Conservation (phyloP, 139 green algal species). For the Tetradesmus lagerheimii region DNA sequence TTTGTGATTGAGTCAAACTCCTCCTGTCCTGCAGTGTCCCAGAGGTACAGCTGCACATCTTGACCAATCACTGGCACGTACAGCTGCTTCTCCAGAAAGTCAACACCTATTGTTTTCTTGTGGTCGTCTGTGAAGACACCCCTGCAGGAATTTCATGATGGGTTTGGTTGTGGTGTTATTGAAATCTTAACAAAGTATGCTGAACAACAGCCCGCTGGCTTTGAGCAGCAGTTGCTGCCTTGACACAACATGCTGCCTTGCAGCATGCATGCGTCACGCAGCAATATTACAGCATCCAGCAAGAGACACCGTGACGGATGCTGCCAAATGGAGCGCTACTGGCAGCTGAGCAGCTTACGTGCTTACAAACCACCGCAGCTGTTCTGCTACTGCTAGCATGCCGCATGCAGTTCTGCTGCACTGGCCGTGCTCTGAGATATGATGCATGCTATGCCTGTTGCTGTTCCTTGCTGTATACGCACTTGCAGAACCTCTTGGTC, state of each 20-base stretch:
- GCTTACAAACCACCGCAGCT: background rate
- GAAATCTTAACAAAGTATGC: background rate
- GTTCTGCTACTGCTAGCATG: background rate
- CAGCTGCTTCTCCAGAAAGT: constrained; percentile 84
- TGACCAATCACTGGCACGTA: constrained; percentile 74
- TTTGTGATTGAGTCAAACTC: constrained; percentile 86
- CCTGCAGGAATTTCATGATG: constrained; percentile 19
- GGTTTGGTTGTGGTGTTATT: no score
- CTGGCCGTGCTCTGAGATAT: no score
- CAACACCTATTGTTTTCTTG: constrained; percentile 89
- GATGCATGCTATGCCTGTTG: background rate
- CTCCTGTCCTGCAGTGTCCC: constrained; percentile 88
- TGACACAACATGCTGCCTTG: background rate
- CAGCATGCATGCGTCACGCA: background rate
- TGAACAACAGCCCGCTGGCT: background rate
- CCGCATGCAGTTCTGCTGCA: no score
- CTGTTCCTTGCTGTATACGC: background rate
- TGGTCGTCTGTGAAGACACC: constrained; percentile 80
- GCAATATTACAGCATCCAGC: background rate
- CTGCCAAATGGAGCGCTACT: no score
- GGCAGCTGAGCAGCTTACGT: no score
- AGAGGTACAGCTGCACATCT: constrained; percentile 83
- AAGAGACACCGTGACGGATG: background rate
- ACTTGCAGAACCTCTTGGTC: constrained; percentile 79
- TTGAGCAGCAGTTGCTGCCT: background rate